phyloP scores from a whole-genome alignment of 352 stramenopile species.

The Phytophthora ramorum region DNA sequence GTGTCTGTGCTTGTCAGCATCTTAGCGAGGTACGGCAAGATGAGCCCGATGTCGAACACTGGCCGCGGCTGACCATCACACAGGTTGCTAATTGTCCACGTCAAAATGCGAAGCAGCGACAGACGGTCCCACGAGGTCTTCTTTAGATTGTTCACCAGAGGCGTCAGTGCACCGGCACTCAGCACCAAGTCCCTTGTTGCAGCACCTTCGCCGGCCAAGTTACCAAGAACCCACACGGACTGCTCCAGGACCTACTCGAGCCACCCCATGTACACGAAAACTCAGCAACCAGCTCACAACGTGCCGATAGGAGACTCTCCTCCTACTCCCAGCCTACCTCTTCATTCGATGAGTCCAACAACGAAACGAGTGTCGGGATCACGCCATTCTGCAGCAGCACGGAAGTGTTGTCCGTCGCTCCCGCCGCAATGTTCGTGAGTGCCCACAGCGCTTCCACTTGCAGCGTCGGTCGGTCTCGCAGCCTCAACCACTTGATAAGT shows the following conservation, averaged over 20 bases:
- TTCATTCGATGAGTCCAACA: constrained; percentile 91
- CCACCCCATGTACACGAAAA: constrained; percentile 29
- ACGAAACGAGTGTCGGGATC: constrained; percentile 91
- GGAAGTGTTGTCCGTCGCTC: constrained; percentile 92
- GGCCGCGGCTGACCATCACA: constrained; percentile 92
- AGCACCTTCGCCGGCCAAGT: constrained; percentile 91
- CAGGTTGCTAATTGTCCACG: constrained; percentile 94
- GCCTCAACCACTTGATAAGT: constrained; percentile 85
- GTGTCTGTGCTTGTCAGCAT: constrained; percentile 95
- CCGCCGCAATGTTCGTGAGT: constrained; percentile 95
- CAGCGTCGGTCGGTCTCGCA: constrained; percentile 80
- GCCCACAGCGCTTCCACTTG: constrained; percentile 95
- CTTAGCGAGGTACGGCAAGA: constrained; percentile 87
- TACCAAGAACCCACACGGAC: constrained; percentile 94
- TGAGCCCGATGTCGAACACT: constrained; percentile 90
- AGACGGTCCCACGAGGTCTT: constrained; percentile 85
- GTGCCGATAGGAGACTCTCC: constrained; percentile 27
- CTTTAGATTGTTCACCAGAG: constrained; percentile 91
- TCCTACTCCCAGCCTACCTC: constrained; percentile 63
- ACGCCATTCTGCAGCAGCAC: constrained; percentile 93
- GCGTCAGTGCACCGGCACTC: constrained; percentile 80
- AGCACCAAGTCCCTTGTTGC: constrained; percentile 90
- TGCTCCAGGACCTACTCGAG: constrained; percentile 89
- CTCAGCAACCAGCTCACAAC: constrained; percentile 38
- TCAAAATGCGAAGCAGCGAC: constrained; percentile 91